phyloP scores from a whole-genome alignment of 371 early-diverging fungal species.

The Syncephalastrum monosporum region DNA sequence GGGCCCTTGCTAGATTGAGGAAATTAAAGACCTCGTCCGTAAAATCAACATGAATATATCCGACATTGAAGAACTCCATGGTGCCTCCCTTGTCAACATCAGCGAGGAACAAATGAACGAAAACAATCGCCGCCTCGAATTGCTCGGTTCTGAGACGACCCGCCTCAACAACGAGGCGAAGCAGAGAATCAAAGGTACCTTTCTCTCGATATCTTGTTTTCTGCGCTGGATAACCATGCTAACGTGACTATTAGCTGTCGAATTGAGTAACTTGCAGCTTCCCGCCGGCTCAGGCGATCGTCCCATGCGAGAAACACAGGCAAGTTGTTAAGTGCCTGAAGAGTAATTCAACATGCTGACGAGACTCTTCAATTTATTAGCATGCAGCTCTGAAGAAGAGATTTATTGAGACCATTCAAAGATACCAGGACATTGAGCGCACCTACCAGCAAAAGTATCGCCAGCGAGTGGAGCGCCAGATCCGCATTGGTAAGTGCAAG shows the following conservation, averaged over 20 bases:
- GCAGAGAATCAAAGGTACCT: constrained; percentile 58
- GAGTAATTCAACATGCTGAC: not conserved
- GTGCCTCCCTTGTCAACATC: constrained; percentile 65
- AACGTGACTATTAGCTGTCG: constrained; percentile 42
- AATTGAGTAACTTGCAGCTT: constrained; percentile 51
- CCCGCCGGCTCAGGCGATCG: constrained; percentile 56
- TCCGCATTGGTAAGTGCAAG: constrained; percentile 67
- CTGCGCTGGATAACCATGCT: not conserved
- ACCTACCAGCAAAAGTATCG: constrained; percentile 82
- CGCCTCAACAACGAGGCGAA: constrained; percentile 62
- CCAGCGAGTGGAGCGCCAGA: constrained; percentile 83
- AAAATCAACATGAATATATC: constrained; percentile 62
- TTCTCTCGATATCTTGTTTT: too few species aligned
- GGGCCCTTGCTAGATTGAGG: constrained; percentile 52
- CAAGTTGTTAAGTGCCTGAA: constrained; percentile 3
- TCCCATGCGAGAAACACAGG: constrained; percentile 69
- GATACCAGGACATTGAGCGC: constrained; percentile 80
- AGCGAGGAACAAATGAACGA: constrained; percentile 67
- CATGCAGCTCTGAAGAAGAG: constrained; percentile 74
- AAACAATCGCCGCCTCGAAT: constrained; percentile 66
- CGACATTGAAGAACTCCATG: constrained; percentile 69
- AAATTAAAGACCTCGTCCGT: constrained; percentile 66
- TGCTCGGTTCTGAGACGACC: constrained; percentile 63
- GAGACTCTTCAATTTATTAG: constrained; percentile 26
- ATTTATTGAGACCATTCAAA: constrained; percentile 80